Percentiles rank a stretch among this genome's conserved stretches.
These are phyloP conservation scores for Solanum virginianum DNA, from an alignment of 257 asterid genomes.

Conservation along the genomic window DNA sequence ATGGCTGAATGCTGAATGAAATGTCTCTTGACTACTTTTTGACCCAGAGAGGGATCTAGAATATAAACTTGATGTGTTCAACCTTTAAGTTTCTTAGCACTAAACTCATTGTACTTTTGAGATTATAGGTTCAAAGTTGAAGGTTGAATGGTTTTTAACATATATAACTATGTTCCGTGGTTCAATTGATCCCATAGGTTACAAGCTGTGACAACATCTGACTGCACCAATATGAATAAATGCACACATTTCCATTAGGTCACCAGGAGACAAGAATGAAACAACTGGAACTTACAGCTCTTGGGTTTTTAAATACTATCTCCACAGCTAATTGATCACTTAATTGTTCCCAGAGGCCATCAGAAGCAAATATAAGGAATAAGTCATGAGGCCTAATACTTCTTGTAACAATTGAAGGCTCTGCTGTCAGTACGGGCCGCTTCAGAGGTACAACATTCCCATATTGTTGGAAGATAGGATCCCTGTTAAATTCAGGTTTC, in stretches of 20 bases:
- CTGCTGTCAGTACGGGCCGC: constrained; percentile 69
- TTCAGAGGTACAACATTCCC: constrained; percentile 62
- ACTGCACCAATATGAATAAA: not conserved
- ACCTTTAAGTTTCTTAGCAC: not conserved
- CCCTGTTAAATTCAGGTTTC: constrained; percentile 76
- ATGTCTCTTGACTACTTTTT: not conserved
- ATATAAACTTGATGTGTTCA: not conserved
- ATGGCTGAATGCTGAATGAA: not conserved
- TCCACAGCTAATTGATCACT: constrained; percentile 79
- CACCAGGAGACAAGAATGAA: not conserved
- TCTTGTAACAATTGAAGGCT: constrained; percentile 72
- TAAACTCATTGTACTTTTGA: not conserved
- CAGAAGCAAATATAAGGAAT: constrained; percentile 88
- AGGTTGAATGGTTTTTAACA: not conserved
- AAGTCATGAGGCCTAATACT: constrained; percentile 70
- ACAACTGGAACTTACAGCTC: constrained; percentile 50
- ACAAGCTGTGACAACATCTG: not conserved
- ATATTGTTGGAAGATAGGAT: constrained; percentile 55
- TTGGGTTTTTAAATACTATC: constrained; percentile 60
- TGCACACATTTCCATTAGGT: not conserved
- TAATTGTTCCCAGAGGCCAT: constrained; percentile 96
- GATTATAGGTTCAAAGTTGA: not conserved
- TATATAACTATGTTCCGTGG: not conserved
- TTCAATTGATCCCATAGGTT: not conserved
- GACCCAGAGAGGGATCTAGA: not conserved